Conservation (phyloP, 805 yeast species). For the Isabelozyma gotoi region DNA sequence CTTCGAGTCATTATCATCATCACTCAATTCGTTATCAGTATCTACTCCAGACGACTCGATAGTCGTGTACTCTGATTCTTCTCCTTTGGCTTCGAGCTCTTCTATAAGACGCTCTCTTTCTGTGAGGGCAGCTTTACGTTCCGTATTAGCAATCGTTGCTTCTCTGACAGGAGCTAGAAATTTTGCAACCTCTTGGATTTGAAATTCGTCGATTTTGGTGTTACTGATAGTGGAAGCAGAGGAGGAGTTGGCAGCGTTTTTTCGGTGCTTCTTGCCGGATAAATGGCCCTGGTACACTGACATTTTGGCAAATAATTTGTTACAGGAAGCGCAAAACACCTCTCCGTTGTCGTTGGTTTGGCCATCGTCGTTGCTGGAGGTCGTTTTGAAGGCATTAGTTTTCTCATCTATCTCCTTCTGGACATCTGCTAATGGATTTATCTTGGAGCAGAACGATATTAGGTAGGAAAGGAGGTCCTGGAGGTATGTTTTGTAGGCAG, state of each 20-base stretch:
- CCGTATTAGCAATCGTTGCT: slow-evolving; percentile 59
- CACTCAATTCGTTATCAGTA: slow-evolving; percentile 19
- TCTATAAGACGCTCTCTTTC: slow-evolving; percentile 66
- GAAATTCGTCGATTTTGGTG: slow-evolving; percentile 35
- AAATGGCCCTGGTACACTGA: slow-evolving; percentile 72
- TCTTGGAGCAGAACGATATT: slow-evolving; percentile 42
- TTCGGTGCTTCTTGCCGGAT: slow-evolving; percentile 71
- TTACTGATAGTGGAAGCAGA: neutral
- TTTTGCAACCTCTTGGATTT: slow-evolving; percentile 34
- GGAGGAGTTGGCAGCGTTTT: slow-evolving; percentile 27
- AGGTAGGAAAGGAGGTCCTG: slow-evolving; percentile 50
- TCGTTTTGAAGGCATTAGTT: neutral
- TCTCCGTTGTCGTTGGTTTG: slow-evolving; percentile 19
- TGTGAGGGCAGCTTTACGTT: slow-evolving; percentile 66
- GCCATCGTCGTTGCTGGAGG: slow-evolving; percentile 1
- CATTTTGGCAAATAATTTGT: slow-evolving; percentile 58
- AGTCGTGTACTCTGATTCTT: slow-evolving; percentile 41
- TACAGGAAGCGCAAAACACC: slow-evolving; percentile 64
- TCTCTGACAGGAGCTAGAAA: slow-evolving; percentile 40
- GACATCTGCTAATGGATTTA: slow-evolving; percentile 46
- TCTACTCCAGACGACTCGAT: slow-evolving; percentile 23
- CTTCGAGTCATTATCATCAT: slow-evolving; percentile 33
- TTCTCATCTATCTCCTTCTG: slow-evolving; percentile 6
- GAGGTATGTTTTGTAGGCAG: slow-evolving; percentile 46
- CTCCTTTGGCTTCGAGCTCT: slow-evolving; percentile 38